Evolutionary conservation across 352 stramenopile species (phyloP).

Genomic region (Aphanomyces astaci): DNA sequence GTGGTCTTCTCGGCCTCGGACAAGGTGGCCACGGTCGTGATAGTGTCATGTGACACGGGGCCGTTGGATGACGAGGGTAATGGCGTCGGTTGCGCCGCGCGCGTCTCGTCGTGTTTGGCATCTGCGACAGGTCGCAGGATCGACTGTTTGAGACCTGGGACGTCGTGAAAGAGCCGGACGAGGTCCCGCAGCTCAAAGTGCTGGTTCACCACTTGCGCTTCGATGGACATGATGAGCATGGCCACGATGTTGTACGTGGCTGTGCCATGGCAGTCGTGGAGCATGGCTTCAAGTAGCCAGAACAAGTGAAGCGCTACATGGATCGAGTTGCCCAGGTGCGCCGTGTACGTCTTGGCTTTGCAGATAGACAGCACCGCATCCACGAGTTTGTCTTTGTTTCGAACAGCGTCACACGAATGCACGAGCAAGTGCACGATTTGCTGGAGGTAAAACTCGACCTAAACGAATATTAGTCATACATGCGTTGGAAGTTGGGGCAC

Average conservation of each 20-base stretch:
- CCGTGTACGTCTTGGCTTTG: conserved; percentile 63
- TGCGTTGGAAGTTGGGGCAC: no score
- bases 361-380: conserved; percentile 70
- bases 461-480: no score
- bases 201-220: conserved; percentile 75
- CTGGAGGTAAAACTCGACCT: conserved; percentile 71
- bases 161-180: conserved; percentile 34
- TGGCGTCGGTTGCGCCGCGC: neutral
- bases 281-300: conserved; percentile 71
- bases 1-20: conserved; percentile 13
- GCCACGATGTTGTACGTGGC: conserved; percentile 70
- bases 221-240: conserved; percentile 75
- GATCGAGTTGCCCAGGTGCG: conserved; percentile 73
- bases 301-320: conserved; percentile 64
- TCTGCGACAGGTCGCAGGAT: conserved; percentile 25
- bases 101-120: conserved; percentile 22
- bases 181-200: conserved; percentile 52
- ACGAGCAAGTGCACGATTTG: conserved; percentile 71
- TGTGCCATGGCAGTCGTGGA: conserved; percentile 50
- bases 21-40: no score
- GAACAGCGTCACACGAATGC: conserved; percentile 31
- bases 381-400: conserved; percentile 52
- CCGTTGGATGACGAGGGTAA: no score
- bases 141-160: conserved; percentile 47
- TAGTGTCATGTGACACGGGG: no score